Evolutionary conservation across 805 yeast genomes (phyloP).

Genomic region (Lipomyces chichibuensis): DNA sequence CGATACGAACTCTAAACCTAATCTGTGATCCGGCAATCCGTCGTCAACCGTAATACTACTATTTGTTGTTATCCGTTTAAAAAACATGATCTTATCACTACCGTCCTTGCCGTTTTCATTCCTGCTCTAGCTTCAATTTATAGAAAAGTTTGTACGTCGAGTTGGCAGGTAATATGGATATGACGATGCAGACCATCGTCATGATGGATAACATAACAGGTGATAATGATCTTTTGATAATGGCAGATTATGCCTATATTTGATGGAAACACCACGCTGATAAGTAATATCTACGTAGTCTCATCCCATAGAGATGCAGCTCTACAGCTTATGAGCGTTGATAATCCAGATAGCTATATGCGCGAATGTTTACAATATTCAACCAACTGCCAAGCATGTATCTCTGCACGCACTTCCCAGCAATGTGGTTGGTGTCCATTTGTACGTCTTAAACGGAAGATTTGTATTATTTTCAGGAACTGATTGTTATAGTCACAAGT

Average conservation of each 20-base stretch:
- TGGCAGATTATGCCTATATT: not conserved
- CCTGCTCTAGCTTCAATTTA: not conserved
- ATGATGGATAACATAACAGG: not conserved
- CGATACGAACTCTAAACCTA: not conserved
- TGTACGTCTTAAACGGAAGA: slow-evolving; percentile 12
- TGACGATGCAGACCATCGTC: not conserved
- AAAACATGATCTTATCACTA: not conserved
- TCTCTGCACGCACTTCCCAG: slow-evolving; percentile 13
- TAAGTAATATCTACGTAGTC: not conserved
- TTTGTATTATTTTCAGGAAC: not conserved
- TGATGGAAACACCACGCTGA: not conserved
- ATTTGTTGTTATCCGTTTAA: not conserved
- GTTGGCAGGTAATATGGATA: not conserved
- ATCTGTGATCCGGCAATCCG: not conserved
- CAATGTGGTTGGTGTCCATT: slow-evolving; percentile 34
- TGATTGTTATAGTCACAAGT: slow-evolving; percentile 14
- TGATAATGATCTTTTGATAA: not conserved
- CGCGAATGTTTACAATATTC: slow-evolving; percentile 17
- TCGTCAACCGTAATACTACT: not conserved
- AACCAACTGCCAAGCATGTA: slow-evolving; percentile 17
- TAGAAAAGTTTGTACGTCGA: not conserved
- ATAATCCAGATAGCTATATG: slow-evolving; percentile 15
- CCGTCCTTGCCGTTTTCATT: not conserved
- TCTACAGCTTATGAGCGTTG: not conserved
- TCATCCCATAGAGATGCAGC: not conserved